A percentile compares a stretch with the other conserved stretches of the same genome.
Conservation (phyloP, 345 rosid genomes). For the Draba incana region DNA sequence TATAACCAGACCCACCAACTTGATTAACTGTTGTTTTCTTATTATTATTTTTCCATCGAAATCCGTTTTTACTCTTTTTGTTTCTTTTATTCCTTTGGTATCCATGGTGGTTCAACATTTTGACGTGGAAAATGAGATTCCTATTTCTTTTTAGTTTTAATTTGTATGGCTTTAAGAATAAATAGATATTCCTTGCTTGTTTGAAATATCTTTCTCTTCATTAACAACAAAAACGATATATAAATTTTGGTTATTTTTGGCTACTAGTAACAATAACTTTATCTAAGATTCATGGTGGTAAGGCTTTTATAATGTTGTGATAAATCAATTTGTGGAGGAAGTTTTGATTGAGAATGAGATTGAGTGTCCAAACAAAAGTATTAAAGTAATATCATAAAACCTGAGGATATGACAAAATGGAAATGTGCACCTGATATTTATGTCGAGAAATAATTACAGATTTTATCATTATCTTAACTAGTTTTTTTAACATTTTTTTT, state of each 20-base stretch:
- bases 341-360: not conserved
- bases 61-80: constrained; percentile 37
- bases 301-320: constrained; percentile 6
- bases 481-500: no score
- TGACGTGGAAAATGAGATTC: constrained; percentile 46
- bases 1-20: constrained; percentile 41
- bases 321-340: constrained; percentile 16
- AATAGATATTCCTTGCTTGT: constrained; percentile 39
- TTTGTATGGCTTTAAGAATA: constrained; percentile 31
- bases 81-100: constrained; percentile 35
- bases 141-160: constrained; percentile 33
- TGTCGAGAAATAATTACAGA: no score
- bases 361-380: not conserved
- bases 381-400: not conserved
- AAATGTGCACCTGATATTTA: constrained; percentile 9
- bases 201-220: constrained; percentile 28
- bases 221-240: not conserved
- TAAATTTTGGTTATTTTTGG: constrained; percentile 16
- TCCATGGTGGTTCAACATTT: constrained; percentile 41
- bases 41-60: constrained; percentile 5
- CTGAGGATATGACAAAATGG: constrained; percentile 2
- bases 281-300: constrained; percentile 1
- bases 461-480: no score
- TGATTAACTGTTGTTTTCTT: constrained; percentile 30
- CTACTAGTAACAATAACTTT: not conserved